Conservation (phyloP, 2,329 filamentous ascomycete species). For the Tolypocladium capitatum region DNA sequence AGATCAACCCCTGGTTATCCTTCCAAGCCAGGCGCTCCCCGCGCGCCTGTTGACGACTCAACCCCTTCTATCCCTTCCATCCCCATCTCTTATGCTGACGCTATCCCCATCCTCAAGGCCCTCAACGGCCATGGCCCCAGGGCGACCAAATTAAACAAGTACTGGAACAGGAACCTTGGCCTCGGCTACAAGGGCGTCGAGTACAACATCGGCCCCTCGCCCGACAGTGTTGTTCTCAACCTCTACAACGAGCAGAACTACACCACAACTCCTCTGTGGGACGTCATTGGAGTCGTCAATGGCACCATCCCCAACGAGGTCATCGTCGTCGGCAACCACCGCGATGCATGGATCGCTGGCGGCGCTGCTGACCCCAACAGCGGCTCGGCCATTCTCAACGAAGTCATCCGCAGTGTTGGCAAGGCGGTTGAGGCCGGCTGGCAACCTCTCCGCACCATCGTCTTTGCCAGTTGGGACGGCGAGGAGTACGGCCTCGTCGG, state of each 20-base stretch:
- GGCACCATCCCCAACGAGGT: constrained; percentile 77
- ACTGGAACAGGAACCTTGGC: constrained; percentile 58
- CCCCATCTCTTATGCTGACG: constrained; percentile 80
- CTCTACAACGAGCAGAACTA: constrained; percentile 72
- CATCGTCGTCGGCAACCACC: constrained; percentile 80
- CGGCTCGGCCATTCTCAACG: constrained; percentile 66
- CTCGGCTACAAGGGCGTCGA: constrained; percentile 68
- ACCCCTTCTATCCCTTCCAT: constrained; percentile 82
- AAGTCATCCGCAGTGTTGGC: constrained; percentile 64
- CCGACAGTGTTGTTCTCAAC: constrained; percentile 57
- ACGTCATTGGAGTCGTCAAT: constrained; percentile 86
- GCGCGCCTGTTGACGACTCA: constrained; percentile 52
- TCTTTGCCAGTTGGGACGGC: constrained; percentile 74
- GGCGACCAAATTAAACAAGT: constrained; percentile 57
- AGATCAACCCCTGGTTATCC: constrained; percentile 83
- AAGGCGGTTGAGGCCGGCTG: constrained; percentile 48
- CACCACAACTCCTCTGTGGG: constrained; percentile 70
- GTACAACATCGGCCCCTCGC: constrained; percentile 76
- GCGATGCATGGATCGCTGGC: constrained; percentile 82
- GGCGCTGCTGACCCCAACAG: constrained; percentile 74
- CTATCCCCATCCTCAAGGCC: constrained; percentile 73
- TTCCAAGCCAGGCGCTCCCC: constrained; percentile 76
- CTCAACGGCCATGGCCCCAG: constrained; percentile 80
- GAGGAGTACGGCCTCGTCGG: constrained; percentile 81
- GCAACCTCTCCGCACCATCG: constrained; percentile 67